These are phyloP conservation scores for Mortierella sp. DNA, from an alignment of 371 early-diverging fungal species.

Conservation along the genomic window DNA sequence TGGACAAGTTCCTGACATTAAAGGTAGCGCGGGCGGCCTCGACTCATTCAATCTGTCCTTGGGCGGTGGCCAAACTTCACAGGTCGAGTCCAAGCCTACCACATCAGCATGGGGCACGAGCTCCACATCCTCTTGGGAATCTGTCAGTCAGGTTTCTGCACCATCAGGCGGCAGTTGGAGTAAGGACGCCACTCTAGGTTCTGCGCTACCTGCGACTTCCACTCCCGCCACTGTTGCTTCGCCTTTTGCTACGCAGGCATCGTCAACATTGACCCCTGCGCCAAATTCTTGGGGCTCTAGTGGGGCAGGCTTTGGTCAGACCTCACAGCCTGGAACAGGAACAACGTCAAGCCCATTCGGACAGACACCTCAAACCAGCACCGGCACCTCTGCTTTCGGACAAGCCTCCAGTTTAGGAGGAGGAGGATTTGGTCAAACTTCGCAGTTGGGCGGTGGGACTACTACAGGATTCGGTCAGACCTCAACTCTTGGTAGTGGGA, in stretches of 20 bases:
- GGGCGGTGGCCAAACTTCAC: conserved; percentile 16
- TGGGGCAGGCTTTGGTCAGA: conserved; percentile 27
- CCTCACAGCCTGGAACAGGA: conserved; percentile 15
- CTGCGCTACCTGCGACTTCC: conserved; percentile 8
- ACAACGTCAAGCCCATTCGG: conserved; percentile 9
- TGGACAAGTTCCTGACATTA: conserved; percentile 1
- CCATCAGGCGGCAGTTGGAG: conserved; percentile 13
- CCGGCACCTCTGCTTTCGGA: conserved; percentile 10
- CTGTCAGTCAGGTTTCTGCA: conserved; percentile 26
- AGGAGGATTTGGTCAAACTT: conserved; percentile 24
- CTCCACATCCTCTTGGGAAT: conserved; percentile 38
- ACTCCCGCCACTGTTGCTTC: neutral
- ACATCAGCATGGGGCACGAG: conserved; percentile 34
- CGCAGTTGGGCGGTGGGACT: conserved; percentile 4
- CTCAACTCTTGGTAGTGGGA: conserved; percentile 23
- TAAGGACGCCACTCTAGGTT: neutral
- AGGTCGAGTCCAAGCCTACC: conserved; percentile 13
- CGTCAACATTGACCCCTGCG: conserved; percentile 16
- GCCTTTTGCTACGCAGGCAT: conserved; percentile 9
- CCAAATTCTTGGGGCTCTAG: conserved; percentile 31
- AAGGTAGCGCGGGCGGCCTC: conserved; percentile 19
- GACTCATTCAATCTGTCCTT: conserved; percentile 48
- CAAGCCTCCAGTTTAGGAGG: conserved; percentile 11
- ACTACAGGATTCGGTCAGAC: conserved; percentile 35
- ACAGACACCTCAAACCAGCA: conserved; percentile 14